Conservation (phyloP, 495 filamentous ascomycete genomes). For the Trichocladium antarcticum region DNA sequence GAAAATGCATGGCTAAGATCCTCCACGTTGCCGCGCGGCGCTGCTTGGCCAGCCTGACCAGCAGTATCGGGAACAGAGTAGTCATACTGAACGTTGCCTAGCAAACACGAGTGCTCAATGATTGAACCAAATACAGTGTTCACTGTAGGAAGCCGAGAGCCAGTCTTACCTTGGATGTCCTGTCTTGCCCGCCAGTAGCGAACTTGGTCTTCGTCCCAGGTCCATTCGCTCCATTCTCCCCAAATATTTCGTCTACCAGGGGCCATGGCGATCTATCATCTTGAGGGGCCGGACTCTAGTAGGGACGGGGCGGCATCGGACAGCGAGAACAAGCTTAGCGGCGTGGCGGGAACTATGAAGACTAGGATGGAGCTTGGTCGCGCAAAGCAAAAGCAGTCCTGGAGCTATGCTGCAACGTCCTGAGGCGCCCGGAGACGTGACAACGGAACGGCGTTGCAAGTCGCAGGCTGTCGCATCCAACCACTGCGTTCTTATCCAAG, state of each 20-base stretch:
- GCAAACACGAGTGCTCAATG: not conserved
- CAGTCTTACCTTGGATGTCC: constrained; percentile 8
- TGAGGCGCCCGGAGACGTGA: not conserved
- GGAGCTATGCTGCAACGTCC: not conserved
- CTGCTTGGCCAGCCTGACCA: not conserved
- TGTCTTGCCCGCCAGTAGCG: constrained; percentile 1
- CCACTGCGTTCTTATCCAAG: not conserved
- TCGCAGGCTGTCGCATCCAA: not conserved
- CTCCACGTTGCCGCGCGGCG: constrained; percentile 7
- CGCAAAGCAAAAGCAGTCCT: too few relatives aligned
- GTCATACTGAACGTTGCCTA: constrained; percentile 9
- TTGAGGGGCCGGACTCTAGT: constrained; percentile 5
- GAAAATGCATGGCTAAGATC: constrained; percentile 1
- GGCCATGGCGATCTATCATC: constrained; percentile 16
- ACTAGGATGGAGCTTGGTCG: not conserved
- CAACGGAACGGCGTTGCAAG: not conserved
- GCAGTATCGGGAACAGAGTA: not conserved
- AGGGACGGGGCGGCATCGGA: not conserved
- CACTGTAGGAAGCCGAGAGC: too few relatives aligned
- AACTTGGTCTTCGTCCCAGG: not conserved
- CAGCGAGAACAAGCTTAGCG: too few relatives aligned
- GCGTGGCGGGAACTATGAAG: too few relatives aligned
- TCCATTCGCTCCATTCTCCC: constrained; percentile 12
- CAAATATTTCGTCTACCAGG: constrained; percentile 4
- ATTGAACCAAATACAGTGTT: too few relatives aligned